Evolutionary conservation across 176 grass and related monocot genomes (phyloP), one percentile per base, ranked within the genome.

Genomic region (Juncus effusus): DNA sequence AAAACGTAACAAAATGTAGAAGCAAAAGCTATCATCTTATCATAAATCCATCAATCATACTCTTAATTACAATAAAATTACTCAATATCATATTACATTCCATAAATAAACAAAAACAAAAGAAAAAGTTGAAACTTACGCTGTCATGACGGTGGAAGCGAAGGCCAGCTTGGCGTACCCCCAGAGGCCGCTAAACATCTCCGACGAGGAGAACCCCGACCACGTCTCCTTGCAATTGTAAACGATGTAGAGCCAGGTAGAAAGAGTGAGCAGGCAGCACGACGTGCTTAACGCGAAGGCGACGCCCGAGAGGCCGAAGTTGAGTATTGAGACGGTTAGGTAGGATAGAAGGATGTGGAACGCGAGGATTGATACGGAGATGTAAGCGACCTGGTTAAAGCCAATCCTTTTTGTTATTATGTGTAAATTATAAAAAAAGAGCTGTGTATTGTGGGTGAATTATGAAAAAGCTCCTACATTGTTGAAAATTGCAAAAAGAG

Each of bases 91-190:
- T 28, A 28, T 28, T 28, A 0, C 19, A 28, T 28, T 28, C 19
- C 19, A 28, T 28, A 28, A 28, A 28, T 28, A 1, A 28, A 28
- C 19, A 36, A 69, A 13, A 61, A 0, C 36, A 63, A 10, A 13
- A 62, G 52, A 69, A 3, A 70, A 0, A 73, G 6, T n/a, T 0
- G 72, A 2, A 7, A 79, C 85, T 95, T 62, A 89, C 90, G 69
- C 79, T 42, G 86, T 56, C 90, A 95, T 95, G 41, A 90, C 36
- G 8, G 77, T 78, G 0, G 86, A 95, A 3, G 90, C 83, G 6
- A 75, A 82, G 4, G 87, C 66, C 1, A 90, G 76, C 63, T 71
- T 78, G 41, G 61, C 7, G 13, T 70, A 78, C 4, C 51, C 8
- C 77, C 77, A 80, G 11, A 80, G 47, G 3, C 59, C 68, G 11